Conservation (phyloP, 1,139 yeast genomes). For the Maudiozyma humilis region DNA sequence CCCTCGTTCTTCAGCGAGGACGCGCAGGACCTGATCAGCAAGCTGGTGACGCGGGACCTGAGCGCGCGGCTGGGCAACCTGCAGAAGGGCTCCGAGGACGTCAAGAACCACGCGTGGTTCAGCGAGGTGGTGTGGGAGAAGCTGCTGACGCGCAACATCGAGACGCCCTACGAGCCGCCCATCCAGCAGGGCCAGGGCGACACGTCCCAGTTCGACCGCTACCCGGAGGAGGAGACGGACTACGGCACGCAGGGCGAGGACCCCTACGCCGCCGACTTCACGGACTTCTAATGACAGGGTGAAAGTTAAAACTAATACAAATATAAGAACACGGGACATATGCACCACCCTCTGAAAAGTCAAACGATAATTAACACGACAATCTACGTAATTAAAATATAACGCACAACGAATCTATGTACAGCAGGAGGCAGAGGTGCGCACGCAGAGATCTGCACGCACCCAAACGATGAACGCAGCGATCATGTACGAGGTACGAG, state of each 20-base stretch:
- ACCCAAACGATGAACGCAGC: too few species aligned
- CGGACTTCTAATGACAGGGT: conserved; percentile 48
- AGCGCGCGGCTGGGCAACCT: conserved; percentile 85
- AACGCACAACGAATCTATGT: too few species aligned
- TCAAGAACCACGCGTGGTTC: conserved; percentile 89
- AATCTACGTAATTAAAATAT: too few species aligned
- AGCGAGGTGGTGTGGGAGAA: conserved; percentile 94
- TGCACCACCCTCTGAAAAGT: too few species aligned
- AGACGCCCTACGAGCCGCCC: conserved; percentile 98
- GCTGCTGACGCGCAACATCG: conserved; percentile 76
- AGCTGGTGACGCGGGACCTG: conserved; percentile 78
- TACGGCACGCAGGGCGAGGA: conserved; percentile 76
- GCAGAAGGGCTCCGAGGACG: conserved; percentile 81
- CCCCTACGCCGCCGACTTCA: conserved; percentile 66
- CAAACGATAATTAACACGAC: too few species aligned
- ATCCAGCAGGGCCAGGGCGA: conserved; percentile 94
- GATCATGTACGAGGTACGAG: too few species aligned
- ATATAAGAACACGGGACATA: too few species aligned
- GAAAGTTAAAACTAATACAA: neutral
- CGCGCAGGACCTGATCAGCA: conserved; percentile 68
- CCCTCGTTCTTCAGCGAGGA: conserved; percentile 85
- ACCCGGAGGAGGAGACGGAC: conserved; percentile 86
- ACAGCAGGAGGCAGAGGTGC: too few species aligned
- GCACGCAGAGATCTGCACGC: too few species aligned
- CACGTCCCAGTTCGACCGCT: conserved; percentile 83